Base-by-base conservation (phyloP, 768 basidiomycete genomes). In the Lactarius trivialis region DNA sequence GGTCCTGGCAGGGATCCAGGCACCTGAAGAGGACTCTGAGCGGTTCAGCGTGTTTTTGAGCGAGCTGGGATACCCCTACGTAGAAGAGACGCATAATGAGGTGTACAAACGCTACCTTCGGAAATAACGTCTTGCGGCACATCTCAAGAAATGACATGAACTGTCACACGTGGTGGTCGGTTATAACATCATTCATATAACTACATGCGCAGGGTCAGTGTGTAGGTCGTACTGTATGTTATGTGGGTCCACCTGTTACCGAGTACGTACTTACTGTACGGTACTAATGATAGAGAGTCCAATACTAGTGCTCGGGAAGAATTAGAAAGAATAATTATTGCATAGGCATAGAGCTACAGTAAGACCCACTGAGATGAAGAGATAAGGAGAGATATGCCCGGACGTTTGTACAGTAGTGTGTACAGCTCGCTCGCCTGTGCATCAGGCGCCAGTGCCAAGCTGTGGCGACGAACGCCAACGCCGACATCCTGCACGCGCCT, bases 1-100 rank as follows among this genome's bases (percentile, higher is more conserved):
- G 73, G 90, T 99, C 4, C 76, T 99, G 55, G 91, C 94, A 4
- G 97, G 93, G 2, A 86, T 98, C 56, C 95, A 97, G 72, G 93
- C 98, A 2, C 92, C 94, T 8, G 78, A 79, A 43, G 72, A 75
- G 36, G 90, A 92, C 50, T 75, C 79, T 39, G 76, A 76, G 14
- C 81, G 83, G 55, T 98, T 98, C 68, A 81, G 84, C 58, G 75
- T 77, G 19, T 98, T 91, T 73, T 74, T 99, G 66, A 73, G 82
- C 52, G 82, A 85, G 52, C 76, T 99, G 32, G 90, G 89, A 60
- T 99, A 96, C 69, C 78, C 83, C 0, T 97, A 86, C 73, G 89
- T 93, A 14, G 97, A 99, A 71, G 96, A 98, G 75, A 98, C 96
- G 28, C 74, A 89, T 48, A 98, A 97, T 69, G 78, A 82, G 32